phyloP scores from a whole-genome alignment of 2,329 filamentous ascomycete species.

The Zasmidium cellare region DNA sequence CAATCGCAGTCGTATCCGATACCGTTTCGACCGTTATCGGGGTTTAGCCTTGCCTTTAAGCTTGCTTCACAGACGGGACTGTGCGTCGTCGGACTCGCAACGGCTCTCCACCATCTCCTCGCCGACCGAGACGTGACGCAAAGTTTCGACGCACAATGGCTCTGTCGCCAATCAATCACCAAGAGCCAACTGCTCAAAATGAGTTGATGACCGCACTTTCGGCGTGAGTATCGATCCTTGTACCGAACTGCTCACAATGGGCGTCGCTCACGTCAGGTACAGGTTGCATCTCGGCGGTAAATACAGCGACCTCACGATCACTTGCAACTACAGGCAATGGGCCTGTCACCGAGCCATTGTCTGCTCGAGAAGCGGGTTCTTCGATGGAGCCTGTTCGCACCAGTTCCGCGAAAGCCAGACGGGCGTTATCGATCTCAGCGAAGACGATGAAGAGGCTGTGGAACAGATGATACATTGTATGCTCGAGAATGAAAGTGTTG shows the following conservation, averaged over 20 bases:
- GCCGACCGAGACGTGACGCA: constrained; percentile 9
- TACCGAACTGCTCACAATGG: constrained; percentile 12
- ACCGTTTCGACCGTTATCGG: not conserved
- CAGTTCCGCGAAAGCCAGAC: constrained; percentile 35
- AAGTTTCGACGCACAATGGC: constrained; percentile 17
- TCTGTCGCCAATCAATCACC: constrained; percentile 28
- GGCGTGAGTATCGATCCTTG: constrained; percentile 40
- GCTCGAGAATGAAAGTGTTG: constrained; percentile 7
- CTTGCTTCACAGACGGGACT: constrained; percentile 1
- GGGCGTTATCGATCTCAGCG: constrained; percentile 38
- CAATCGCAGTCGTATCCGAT: not conserved
- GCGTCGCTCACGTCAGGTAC: constrained; percentile 23
- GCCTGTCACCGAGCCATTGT: constrained; percentile 50
- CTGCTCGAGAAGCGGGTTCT: constrained; percentile 50
- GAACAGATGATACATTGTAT: constrained; percentile 42
- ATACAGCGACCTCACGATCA: constrained; percentile 52
- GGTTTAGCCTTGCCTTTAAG: constrained; percentile 5
- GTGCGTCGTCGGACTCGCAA: constrained; percentile 1
- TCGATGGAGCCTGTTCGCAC: constrained; percentile 40
- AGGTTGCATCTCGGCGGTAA: constrained; percentile 39
- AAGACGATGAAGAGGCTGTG: constrained; percentile 41
- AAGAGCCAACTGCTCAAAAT: constrained; percentile 39
- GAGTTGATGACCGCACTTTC: constrained; percentile 50
- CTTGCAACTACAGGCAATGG: constrained; percentile 47
- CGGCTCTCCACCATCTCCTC: constrained; percentile 4